phyloP scores from a whole-genome alignment of 1,284 basidiomycete species.

The Cryptococcus sp. region DNA sequence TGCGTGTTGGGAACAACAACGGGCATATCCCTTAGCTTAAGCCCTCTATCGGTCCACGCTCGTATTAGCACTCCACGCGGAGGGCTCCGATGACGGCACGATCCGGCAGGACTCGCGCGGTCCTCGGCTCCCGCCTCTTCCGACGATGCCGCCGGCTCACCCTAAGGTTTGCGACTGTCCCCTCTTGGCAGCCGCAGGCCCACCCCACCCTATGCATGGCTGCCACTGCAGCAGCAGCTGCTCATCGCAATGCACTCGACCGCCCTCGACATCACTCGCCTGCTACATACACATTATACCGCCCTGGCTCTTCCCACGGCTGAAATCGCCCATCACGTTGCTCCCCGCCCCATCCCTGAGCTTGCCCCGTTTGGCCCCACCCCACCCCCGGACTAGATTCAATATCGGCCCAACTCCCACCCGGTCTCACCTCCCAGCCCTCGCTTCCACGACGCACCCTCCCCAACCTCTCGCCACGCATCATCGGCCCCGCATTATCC shows the following conservation, averaged over 20 bases:
- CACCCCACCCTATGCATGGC: not conserved
- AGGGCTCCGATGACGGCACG: too few relatives aligned
- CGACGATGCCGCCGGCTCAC: too few relatives aligned
- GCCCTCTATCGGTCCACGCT: too few relatives aligned
- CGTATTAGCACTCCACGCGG: too few relatives aligned
- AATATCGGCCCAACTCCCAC: slow-evolving; percentile 1
- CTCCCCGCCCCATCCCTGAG: not conserved
- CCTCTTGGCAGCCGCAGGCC: not conserved
- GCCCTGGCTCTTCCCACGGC: slow-evolving; percentile 30
- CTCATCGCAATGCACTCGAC: not conserved
- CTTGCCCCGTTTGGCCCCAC: slow-evolving; percentile 5
- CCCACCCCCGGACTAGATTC: slow-evolving; percentile 6
- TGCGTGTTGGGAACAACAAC: too few relatives aligned
- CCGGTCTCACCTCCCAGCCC: slow-evolving; percentile 34
- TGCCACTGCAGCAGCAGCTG: not conserved
- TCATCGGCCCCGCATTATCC: slow-evolving; percentile 39
- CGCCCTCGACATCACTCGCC: slow-evolving; percentile 2
- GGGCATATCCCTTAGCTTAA: too few relatives aligned
- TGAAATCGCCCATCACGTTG: not conserved
- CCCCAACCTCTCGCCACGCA: slow-evolving; percentile 12
- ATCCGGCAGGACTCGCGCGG: too few relatives aligned
- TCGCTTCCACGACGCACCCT: slow-evolving; percentile 39
- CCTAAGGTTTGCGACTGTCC: too few relatives aligned
- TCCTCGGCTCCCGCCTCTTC: too few relatives aligned
- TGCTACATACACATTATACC: slow-evolving; percentile 32